phyloP scores from a whole-genome alignment of 2,329 filamentous ascomycete genomes.

The Venturia effusa region DNA sequence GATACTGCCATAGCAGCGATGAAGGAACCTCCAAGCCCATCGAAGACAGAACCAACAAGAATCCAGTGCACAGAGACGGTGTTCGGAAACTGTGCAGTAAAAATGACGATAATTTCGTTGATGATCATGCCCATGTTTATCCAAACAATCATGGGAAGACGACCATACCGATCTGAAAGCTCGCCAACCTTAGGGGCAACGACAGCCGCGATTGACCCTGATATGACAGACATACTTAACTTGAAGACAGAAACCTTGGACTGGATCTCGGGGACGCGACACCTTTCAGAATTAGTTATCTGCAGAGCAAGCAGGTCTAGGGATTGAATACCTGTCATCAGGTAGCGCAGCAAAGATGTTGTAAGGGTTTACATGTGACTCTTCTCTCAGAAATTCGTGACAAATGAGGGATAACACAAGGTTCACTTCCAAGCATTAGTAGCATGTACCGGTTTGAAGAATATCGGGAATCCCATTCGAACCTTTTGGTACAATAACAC shows the following conservation, averaged over 20 bases:
- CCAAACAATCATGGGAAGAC: slow-evolving; percentile 61
- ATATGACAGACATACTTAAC: slow-evolving; percentile 61
- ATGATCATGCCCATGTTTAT: slow-evolving; percentile 64
- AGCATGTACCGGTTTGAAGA: not conserved
- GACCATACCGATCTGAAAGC: slow-evolving; percentile 77
- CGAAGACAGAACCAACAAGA: slow-evolving; percentile 62
- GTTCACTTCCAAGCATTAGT: slow-evolving; percentile 44
- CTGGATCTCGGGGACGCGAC: slow-evolving; percentile 68
- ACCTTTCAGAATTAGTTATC: slow-evolving; percentile 57
- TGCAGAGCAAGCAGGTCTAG: not conserved
- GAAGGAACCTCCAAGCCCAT: slow-evolving; percentile 82
- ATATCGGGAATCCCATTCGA: too few species aligned
- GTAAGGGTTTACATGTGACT: slow-evolving; percentile 46
- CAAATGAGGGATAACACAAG: slow-evolving; percentile 78
- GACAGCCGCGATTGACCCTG: slow-evolving; percentile 68
- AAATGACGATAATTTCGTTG: slow-evolving; percentile 65
- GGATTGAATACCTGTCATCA: not conserved
- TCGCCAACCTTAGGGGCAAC: slow-evolving; percentile 76
- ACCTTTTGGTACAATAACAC: slow-evolving; percentile 65
- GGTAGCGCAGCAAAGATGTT: slow-evolving; percentile 35
- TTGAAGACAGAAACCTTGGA: slow-evolving; percentile 69
- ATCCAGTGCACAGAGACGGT: slow-evolving; percentile 67
- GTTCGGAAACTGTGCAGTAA: slow-evolving; percentile 66
- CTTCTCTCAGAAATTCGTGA: slow-evolving; percentile 64
- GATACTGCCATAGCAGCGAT: slow-evolving; percentile 69